A percentile compares a stretch with the other conserved stretches of the same genome.
Evolutionary conservation across 371 early-diverging fungal genomes (phyloP).

Genomic region (Mortierella sp.): DNA sequence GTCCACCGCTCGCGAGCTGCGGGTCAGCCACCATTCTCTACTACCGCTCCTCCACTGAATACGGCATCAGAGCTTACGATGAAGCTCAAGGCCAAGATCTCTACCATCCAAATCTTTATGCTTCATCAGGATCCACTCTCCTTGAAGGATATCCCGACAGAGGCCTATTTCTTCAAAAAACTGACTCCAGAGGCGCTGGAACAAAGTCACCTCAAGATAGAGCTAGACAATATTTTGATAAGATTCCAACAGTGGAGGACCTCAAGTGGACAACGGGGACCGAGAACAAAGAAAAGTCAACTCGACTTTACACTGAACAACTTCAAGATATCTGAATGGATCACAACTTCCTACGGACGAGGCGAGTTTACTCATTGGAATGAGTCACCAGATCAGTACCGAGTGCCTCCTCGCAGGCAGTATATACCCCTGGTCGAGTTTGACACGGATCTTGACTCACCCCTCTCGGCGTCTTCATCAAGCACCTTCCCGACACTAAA

Average conservation of each 20-base stretch:
- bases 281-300: constrained; percentile 21
- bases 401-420: constrained; percentile 27
- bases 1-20: constrained; percentile 1
- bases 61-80: constrained; percentile 31
- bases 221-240: constrained; percentile 53
- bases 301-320: constrained; percentile 48
- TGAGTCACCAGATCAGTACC: constrained; percentile 13
- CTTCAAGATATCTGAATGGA: constrained; percentile 48
- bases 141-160: constrained; percentile 34
- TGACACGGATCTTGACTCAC: constrained; percentile 36
- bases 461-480: constrained; percentile 20
- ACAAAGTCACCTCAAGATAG: constrained; percentile 58
- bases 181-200: constrained; percentile 37
- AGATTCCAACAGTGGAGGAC: constrained; percentile 52
- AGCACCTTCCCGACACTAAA: constrained; percentile 33
- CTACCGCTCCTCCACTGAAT: neutral
- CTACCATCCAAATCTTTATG: constrained; percentile 56
- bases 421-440: constrained; percentile 54
- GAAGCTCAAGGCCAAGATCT: constrained; percentile 60
- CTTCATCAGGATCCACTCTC: constrained; percentile 55
- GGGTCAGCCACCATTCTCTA: neutral
- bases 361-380: constrained; percentile 18
- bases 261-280: constrained; percentile 15
- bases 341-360: constrained; percentile 22
- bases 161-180: constrained; percentile 33